Conservation (phyloP, 1,284 basidiomycete species). For the Thecaphora thlaspeos region DNA sequence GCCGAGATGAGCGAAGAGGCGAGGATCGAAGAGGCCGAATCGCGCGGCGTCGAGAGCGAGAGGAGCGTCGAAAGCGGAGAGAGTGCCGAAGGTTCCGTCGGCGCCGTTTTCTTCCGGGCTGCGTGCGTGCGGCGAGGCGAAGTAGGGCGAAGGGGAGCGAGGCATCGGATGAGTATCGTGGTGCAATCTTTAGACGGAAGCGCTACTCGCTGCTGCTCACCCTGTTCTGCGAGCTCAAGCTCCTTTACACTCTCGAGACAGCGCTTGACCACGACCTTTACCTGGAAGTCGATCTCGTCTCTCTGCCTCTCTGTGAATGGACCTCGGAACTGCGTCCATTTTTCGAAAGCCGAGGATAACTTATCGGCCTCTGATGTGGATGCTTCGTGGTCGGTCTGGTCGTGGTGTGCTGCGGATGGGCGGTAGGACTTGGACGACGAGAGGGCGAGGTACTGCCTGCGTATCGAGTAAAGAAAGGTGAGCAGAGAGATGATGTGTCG, state of each 20-base stretch:
- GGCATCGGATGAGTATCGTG: no score
- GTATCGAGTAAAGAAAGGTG: constrained; percentile 37
- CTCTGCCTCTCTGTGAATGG: constrained; percentile 78
- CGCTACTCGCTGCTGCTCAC: no score
- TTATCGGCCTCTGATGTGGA: constrained; percentile 7
- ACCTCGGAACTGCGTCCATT: constrained; percentile 62
- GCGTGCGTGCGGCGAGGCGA: no score
- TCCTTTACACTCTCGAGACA: constrained; percentile 80
- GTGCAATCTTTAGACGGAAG: no score
- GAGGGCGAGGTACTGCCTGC: constrained; percentile 36
- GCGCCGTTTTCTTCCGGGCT: constrained; percentile 35
- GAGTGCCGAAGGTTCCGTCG: constrained; percentile 19
- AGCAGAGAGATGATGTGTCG: constrained; percentile 36
- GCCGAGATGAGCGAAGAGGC: constrained; percentile 65
- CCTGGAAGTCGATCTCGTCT: constrained; percentile 86
- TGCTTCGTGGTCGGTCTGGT: constrained; percentile 15
- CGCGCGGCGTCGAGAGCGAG: constrained; percentile 33
- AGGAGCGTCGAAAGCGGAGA: constrained; percentile 13
- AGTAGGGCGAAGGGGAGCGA: no score
- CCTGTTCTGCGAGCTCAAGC: constrained; percentile 79
- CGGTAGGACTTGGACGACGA: constrained; percentile 13
- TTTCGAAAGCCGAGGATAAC: constrained; percentile 31
- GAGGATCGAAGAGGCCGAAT: constrained; percentile 31
- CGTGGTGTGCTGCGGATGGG: constrained; percentile 11
- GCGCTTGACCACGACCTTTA: constrained; percentile 74